These are phyloP conservation scores for Suillus clintonianus DNA, from an alignment of 768 basidiomycete species.

Conservation along the genomic window DNA sequence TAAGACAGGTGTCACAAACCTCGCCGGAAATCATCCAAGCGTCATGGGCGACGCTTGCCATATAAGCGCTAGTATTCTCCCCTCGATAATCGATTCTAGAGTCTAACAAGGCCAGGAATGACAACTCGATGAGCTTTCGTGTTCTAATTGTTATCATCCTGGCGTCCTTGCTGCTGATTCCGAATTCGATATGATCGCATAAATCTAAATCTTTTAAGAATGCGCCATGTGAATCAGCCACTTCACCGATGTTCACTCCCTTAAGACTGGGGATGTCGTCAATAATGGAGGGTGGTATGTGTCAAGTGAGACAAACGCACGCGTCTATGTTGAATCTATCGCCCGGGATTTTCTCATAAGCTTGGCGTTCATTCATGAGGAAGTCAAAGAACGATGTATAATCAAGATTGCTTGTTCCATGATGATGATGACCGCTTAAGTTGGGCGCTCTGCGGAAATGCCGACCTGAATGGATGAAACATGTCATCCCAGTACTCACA, in stretches of 20 bases:
- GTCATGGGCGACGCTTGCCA: too few relatives aligned
- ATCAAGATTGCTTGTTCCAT: slow-evolving; percentile 7
- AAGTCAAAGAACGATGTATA: slow-evolving; percentile 11
- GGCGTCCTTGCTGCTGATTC: slow-evolving; percentile 33
- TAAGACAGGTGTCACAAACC: too few relatives aligned
- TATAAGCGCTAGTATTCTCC: slow-evolving; percentile 44
- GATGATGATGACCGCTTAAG: slow-evolving; percentile 9
- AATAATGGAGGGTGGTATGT: too few relatives aligned
- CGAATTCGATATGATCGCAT: slow-evolving; percentile 37
- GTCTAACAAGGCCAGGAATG: slow-evolving; percentile 45
- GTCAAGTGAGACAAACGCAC: too few relatives aligned
- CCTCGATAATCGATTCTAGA: slow-evolving; percentile 49
- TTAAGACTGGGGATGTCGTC: too few relatives aligned
- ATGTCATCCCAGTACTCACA: background rate
- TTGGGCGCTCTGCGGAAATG: slow-evolving; percentile 12
- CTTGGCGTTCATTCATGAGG: slow-evolving; percentile 6
- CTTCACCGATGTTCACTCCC: too few relatives aligned
- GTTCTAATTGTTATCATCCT: slow-evolving; percentile 32
- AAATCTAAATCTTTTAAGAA: slow-evolving; percentile 34
- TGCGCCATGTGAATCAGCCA: too few relatives aligned
- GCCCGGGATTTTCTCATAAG: slow-evolving; percentile 13
- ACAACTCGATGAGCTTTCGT: slow-evolving; percentile 38
- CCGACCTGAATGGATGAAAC: slow-evolving; percentile 8
- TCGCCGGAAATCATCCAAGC: slow-evolving; percentile 30
- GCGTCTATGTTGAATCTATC: slow-evolving; percentile 14